Conservation (phyloP, 441 rosid species). For the Biscutella auriculata region DNA sequence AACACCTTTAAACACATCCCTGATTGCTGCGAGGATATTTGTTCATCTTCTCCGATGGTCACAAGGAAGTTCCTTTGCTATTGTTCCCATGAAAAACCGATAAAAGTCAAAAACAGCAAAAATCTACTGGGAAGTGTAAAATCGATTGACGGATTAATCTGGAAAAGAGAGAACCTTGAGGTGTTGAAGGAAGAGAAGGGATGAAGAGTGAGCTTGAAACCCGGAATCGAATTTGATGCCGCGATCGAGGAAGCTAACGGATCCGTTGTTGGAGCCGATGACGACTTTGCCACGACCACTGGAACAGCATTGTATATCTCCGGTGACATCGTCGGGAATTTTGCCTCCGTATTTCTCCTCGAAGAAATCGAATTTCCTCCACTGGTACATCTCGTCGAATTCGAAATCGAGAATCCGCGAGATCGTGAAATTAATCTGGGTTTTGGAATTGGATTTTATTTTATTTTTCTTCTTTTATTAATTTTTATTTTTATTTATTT, state of each 20-base stretch:
- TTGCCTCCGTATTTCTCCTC: slow-evolving; percentile 89
- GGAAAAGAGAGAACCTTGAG: slow-evolving; percentile 53
- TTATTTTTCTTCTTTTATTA: no score
- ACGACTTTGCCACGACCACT: slow-evolving; percentile 91
- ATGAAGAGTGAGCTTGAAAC: slow-evolving; percentile 73
- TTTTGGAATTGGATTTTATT: no score
- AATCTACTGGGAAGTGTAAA: not conserved
- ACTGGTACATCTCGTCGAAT: slow-evolving; percentile 62
- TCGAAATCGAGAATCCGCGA: not conserved
- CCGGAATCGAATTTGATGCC: slow-evolving; percentile 81
- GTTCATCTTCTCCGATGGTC: slow-evolving; percentile 89
- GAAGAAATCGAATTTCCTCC: slow-evolving; percentile 97
- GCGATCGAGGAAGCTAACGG: slow-evolving; percentile 78
- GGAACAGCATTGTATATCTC: slow-evolving; percentile 68
- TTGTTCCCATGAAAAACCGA: no score
- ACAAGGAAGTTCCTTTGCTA: slow-evolving; percentile 91
- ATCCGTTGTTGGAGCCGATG: slow-evolving; percentile 77
- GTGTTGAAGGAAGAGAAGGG: slow-evolving; percentile 79
- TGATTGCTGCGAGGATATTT: slow-evolving; percentile 64
- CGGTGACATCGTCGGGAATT: slow-evolving; percentile 67
- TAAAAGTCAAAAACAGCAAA: no score
- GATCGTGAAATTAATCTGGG: no score
- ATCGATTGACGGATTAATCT: not conserved
- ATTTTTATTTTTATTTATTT: no score
- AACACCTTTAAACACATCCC: slow-evolving; percentile 80